Base-by-base conservation (phyloP, 768 basidiomycete genomes). In the Termitomyces titanicus region DNA sequence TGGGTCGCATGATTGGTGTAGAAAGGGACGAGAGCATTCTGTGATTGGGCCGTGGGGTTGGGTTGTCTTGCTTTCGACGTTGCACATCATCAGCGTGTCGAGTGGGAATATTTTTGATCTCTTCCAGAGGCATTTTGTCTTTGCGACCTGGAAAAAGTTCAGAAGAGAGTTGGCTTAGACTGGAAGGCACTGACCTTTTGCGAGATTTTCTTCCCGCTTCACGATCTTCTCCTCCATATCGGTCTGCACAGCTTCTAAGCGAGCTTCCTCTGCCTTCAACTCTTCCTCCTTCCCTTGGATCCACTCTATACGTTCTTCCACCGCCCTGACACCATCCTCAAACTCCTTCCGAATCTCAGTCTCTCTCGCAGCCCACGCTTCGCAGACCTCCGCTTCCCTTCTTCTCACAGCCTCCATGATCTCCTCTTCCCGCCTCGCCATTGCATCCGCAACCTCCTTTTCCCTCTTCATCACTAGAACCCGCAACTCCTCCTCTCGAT, bases 401-500 rank as follows among this genome's bases (percentile, higher is more conserved):
- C 71, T 71, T 27, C 82, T 72, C 5, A 91, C 83, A 1, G 86
- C 85, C 17, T 80, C 79, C 75, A 88, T 77, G 39, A 90, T 83
- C 65, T 88, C 88, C 53, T 85, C 82, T 61, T 91, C 89, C 2
- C 89, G 74, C 50, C 78, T 71, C 24, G 79, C 71, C 74, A 89
- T 88, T 7, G 84, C 82, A 25, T 68, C 70, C 2, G 81, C 82
- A 3, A 91, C 84, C 63, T 89, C 87, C 48, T 83, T 82, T 66
- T 91, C 88, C 31, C 88, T 79, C 63, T 83, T 79, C 64, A 78
- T 74, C 20, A 90, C 81, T 35, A 85, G 74, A 18, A 78, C 70
- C 2, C 87, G 79, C 34, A 92, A 71, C 62, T 89, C 89, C 39
- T 85, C 84, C 61, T 91, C 89, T 2, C 89, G 78, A 49, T 74